phyloP scores from a whole-genome alignment of 306 rosid species.

The Macrotyloma uniflorum region DNA sequence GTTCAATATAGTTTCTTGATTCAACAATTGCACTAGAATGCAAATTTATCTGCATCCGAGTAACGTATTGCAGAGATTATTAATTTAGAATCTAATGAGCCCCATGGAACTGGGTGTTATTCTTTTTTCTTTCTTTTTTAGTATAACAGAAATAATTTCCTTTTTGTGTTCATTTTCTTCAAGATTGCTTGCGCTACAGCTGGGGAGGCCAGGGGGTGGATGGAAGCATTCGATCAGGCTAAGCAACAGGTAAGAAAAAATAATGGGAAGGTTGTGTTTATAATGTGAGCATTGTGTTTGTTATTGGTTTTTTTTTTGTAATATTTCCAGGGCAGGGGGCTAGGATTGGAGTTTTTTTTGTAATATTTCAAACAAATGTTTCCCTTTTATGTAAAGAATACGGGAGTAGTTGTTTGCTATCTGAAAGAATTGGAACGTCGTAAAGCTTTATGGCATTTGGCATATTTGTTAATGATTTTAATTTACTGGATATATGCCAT shows the following conservation, averaged over 20 bases:
- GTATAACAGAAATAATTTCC: slow-evolving; percentile 37
- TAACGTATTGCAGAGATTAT: slow-evolving; percentile 25
- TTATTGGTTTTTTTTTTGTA: no score
- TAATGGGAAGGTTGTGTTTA: slow-evolving; percentile 19
- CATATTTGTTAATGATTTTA: slow-evolving; percentile 28
- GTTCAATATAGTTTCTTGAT: slow-evolving; percentile 26
- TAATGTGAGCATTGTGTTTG: slow-evolving; percentile 18
- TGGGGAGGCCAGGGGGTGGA: slow-evolving; percentile 83
- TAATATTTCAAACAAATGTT: slow-evolving; percentile 20
- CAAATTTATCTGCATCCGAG: slow-evolving; percentile 24
- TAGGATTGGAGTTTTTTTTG: slow-evolving; percentile 20
- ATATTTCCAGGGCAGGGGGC: slow-evolving; percentile 20
- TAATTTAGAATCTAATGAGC: slow-evolving; percentile 21
- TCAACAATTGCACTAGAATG: slow-evolving; percentile 10
- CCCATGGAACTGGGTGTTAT: neutral
- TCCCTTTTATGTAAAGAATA: slow-evolving; percentile 20
- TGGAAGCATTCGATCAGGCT: slow-evolving; percentile 97
- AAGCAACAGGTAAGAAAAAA: slow-evolving; percentile 81
- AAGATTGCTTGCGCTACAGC: slow-evolving; percentile 93
- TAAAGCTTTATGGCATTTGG: slow-evolving; percentile 15
- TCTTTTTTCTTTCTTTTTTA: slow-evolving; percentile 11
- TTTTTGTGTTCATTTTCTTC: slow-evolving; percentile 33
- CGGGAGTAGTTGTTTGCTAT: slow-evolving; percentile 9
- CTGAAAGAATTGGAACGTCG: slow-evolving; percentile 25
- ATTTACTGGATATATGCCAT: slow-evolving; percentile 40